These are phyloP conservation scores for Candida manassasensis DNA, from an alignment of 805 yeast species.

Conservation along the genomic window DNA sequence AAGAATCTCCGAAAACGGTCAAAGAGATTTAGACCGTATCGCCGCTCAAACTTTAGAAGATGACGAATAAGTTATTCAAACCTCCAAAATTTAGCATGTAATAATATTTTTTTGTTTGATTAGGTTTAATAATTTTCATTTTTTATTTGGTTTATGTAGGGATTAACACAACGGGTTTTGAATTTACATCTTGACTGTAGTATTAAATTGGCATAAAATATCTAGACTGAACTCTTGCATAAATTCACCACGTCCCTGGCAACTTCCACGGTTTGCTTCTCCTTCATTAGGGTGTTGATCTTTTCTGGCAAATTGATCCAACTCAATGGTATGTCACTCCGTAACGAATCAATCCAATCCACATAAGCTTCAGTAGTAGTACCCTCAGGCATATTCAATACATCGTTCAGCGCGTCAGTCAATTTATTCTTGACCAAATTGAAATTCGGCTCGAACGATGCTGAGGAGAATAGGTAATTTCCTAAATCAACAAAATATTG, in stretches of 20 bases:
- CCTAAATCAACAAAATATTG: constrained; percentile 31
- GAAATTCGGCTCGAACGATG: constrained; percentile 40
- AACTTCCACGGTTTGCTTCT: constrained; percentile 16
- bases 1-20: constrained; percentile 98
- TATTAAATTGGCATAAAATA: neutral
- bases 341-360: constrained; percentile 51
- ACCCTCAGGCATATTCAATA: constrained; percentile 47
- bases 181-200: too few relatives aligned
- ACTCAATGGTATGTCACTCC: constrained; percentile 45
- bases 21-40: constrained; percentile 99
- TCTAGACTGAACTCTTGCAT: neutral
- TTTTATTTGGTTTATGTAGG: constrained; percentile 4
- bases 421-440: constrained; percentile 32
- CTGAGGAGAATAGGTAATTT: constrained; percentile 29
- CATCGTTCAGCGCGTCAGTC: constrained; percentile 10
- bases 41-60: constrained; percentile 98
- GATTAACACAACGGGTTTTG: constrained; percentile 1
- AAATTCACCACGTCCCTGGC: constrained; percentile 10
- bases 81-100: constrained; percentile 4
- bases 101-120: constrained; percentile 6
- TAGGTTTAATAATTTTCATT: constrained; percentile 3
- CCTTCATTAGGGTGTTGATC: constrained; percentile 32
- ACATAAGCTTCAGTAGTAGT: constrained; percentile 26
- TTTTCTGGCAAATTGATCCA: constrained; percentile 51
- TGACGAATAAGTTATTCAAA: constrained; percentile 45